These are phyloP conservation scores for Maudiozyma turicensis DNA, from an alignment of 805 yeast species.

Conservation along the genomic window DNA sequence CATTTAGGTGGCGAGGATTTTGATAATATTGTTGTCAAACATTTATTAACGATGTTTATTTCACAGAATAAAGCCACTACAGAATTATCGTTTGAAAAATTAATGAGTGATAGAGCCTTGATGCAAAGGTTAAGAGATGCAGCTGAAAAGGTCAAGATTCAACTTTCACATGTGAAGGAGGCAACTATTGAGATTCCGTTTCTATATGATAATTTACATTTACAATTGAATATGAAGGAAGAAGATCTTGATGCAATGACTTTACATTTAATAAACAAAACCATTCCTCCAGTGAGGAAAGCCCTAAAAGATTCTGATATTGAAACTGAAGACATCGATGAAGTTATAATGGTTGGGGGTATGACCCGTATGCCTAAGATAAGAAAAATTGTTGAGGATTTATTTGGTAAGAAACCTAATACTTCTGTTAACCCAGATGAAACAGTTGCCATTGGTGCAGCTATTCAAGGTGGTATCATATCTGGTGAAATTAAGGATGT, in stretches of 20 bases:
- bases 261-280: slow-evolving; percentile 52
- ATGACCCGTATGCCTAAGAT: slow-evolving; percentile 87
- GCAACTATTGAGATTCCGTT: slow-evolving; percentile 65
- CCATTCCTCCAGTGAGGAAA: slow-evolving; percentile 63
- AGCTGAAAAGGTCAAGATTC: slow-evolving; percentile 69
- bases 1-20: slow-evolving; percentile 84
- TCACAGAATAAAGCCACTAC: slow-evolving; percentile 32
- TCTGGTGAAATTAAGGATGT: slow-evolving; percentile 79
- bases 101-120: slow-evolving; percentile 42
- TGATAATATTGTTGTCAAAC: slow-evolving; percentile 51
- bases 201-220: slow-evolving; percentile 50
- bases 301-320: slow-evolving; percentile 69
- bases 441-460: slow-evolving; percentile 88
- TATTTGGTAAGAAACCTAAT: slow-evolving; percentile 58
- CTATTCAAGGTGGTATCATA: slow-evolving; percentile 78
- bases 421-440: slow-evolving; percentile 81
- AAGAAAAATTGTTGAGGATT: slow-evolving; percentile 46
- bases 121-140: slow-evolving; percentile 74
- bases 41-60: slow-evolving; percentile 51
- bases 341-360: slow-evolving; percentile 74
- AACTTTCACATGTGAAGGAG: slow-evolving; percentile 52
- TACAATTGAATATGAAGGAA: slow-evolving; percentile 50
- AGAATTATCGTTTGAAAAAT: slow-evolving; percentile 27
- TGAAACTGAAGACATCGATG: slow-evolving; percentile 56
- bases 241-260: slow-evolving; percentile 60